Base-by-base conservation (phyloP, 306 rosid species). In the Lagenaria siceraria region DNA sequence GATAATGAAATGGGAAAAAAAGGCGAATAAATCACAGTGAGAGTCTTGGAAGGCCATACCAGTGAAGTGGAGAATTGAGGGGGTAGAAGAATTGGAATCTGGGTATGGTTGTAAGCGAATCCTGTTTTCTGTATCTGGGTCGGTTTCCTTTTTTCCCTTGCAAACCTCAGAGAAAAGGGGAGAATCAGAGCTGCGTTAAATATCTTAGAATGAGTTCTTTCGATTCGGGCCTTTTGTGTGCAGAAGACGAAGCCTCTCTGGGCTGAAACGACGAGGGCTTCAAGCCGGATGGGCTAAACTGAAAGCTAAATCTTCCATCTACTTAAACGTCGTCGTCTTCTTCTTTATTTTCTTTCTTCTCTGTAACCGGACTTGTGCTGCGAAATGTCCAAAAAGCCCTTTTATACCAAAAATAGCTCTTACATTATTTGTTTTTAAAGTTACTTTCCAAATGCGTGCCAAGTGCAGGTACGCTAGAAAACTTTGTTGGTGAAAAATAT, bases 181-280 rank as follows among this genome's bases (percentile, higher is more conserved):
- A 70, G 76, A 22, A 70, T 70, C 76, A 70, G n/a, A 22, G 58
- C 38, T 70, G 76, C 58, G 76, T 46, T 15, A 70, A 24, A 70
- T 70, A 21, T 66, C 74, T 24, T 17, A 18, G 76, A 46, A 1
- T 51, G 22, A 70, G 21, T 43, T 71, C 3, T 68, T 68, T 27
- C 74, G 75, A 46, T 13, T 69, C 36, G 75, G 55, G 56, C 33
- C 36, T 69, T n/a, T 22, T 7, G 55, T 25, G 56, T 46, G 36
- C 56, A 70, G 22, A 31, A 70, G 56, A 14, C 24, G 58, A 66
- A 19, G 74, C 58, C 38, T 11, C 58, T 48, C 60, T 17, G 77
- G 77, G 77, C 36, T 51, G 55, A 48, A 29, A 72, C 25, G 31
- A 38, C 6, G 74, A 68, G 74, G 74, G 54, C 42, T 46, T 48